Conservation (phyloP, 2,329 filamentous ascomycete species). For the Eutypella sp. region DNA sequence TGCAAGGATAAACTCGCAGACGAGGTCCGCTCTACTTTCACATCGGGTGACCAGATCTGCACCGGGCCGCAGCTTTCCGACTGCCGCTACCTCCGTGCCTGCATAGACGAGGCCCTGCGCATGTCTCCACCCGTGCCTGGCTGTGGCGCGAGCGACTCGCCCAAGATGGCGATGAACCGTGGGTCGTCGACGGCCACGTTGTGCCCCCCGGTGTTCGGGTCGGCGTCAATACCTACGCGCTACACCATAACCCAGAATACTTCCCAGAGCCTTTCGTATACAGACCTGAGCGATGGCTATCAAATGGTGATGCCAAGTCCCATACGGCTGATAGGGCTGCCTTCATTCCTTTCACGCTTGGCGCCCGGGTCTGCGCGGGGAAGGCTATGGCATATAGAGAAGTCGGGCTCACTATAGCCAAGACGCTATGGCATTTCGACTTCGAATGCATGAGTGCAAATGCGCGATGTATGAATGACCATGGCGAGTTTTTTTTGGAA, state of each 20-base stretch:
- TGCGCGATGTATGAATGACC: too few relatives aligned
- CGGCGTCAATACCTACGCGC: background rate
- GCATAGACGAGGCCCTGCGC: conserved; percentile 1
- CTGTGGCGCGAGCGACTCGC: background rate
- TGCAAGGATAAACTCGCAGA: background rate
- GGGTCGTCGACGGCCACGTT: background rate
- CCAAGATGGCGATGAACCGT: background rate
- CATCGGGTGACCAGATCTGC: background rate
- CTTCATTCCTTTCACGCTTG: background rate
- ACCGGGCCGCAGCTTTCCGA: background rate
- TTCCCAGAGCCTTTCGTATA: background rate
- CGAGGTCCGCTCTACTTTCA: background rate
- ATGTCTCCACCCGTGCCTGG: background rate
- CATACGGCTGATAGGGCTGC: background rate
- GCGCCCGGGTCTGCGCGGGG: background rate
- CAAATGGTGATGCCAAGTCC: background rate
- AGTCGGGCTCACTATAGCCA: background rate
- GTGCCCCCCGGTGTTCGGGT: background rate
- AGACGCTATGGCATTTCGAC: background rate
- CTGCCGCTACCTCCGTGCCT: background rate
- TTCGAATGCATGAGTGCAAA: too few relatives aligned
- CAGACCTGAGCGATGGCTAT: background rate
- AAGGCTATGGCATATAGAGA: background rate
- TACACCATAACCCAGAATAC: background rate
- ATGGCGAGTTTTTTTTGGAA: too few relatives aligned